These are phyloP conservation scores for Aciculosporium take DNA, from an alignment of 2,329 filamentous ascomycete species.

Conservation along the genomic window DNA sequence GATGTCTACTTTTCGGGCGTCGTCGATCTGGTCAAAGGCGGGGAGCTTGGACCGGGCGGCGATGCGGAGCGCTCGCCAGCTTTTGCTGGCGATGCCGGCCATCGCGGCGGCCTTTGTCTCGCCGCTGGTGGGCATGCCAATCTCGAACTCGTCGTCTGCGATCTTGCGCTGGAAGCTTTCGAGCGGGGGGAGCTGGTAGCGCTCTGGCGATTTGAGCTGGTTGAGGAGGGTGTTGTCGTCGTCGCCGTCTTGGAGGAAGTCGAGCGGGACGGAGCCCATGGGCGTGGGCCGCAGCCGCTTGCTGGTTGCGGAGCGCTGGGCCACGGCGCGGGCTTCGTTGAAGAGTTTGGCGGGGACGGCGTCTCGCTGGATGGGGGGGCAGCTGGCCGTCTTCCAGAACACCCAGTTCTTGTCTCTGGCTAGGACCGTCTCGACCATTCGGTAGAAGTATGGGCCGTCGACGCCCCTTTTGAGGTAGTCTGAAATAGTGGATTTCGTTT, in stretches of 20 bases:
- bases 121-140: slow-evolving; percentile 62
- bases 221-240: slow-evolving; percentile 44
- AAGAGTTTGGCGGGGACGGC: slow-evolving; percentile 57
- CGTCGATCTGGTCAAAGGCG: slow-evolving; percentile 76
- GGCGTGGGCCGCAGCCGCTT: slow-evolving; percentile 56
- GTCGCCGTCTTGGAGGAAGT: slow-evolving; percentile 60
- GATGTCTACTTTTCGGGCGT: slow-evolving; percentile 53
- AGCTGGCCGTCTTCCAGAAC: slow-evolving; percentile 92
- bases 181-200: slow-evolving; percentile 55
- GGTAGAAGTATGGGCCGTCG: slow-evolving; percentile 86
- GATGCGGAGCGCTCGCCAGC: slow-evolving; percentile 77
- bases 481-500: slow-evolving; percentile 66
- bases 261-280: slow-evolving; percentile 59
- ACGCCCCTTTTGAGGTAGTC: slow-evolving; percentile 66
- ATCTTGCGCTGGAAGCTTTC: slow-evolving; percentile 61
- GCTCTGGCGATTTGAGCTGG: slow-evolving; percentile 49
- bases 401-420: slow-evolving; percentile 98
- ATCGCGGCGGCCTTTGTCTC: slow-evolving; percentile 39
- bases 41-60: slow-evolving; percentile 60
- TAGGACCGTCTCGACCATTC: slow-evolving; percentile 93
- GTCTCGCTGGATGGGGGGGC: slow-evolving; percentile 68
- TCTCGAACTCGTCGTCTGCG: slow-evolving; percentile 67
- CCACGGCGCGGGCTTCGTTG: slow-evolving; percentile 50
- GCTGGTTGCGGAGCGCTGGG: slow-evolving; percentile 51
- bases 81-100: slow-evolving; percentile 72